phyloP scores from a whole-genome alignment of 2,329 filamentous ascomycete genomes.

The Colletotrichum neosansevieriae region DNA sequence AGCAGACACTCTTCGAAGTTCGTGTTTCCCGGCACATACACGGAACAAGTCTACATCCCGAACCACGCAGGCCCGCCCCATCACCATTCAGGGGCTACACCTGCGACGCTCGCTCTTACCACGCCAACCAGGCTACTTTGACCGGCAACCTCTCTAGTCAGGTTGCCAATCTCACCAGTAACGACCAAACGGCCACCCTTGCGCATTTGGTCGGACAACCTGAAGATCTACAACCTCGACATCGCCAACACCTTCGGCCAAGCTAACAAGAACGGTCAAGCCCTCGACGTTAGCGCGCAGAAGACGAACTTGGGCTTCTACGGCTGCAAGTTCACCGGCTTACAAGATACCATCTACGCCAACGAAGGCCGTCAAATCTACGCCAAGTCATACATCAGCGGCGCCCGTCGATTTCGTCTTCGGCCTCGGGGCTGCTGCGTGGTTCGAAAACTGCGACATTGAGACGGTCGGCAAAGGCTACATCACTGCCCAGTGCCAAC shows the following conservation, averaged over 20 bases:
- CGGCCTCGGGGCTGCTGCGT: slow-evolving; percentile 63
- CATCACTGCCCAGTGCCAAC: slow-evolving; percentile 60
- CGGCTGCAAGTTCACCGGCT: slow-evolving; percentile 63
- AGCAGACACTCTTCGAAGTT: slow-evolving; percentile 58
- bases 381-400: slow-evolving; percentile 64
- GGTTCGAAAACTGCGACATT: slow-evolving; percentile 66
- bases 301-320: slow-evolving; percentile 57
- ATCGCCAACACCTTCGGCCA: slow-evolving; percentile 62
- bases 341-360: slow-evolving; percentile 68
- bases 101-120: slow-evolving; percentile 57
- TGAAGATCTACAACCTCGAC: slow-evolving; percentile 60
- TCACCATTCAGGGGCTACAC: slow-evolving; percentile 69
- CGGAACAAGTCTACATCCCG: slow-evolving; percentile 40
- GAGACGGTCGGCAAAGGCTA: slow-evolving; percentile 59
- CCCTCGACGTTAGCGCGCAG: slow-evolving; percentile 65
- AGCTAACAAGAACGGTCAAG: slow-evolving; percentile 61
- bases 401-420: slow-evolving; percentile 72
- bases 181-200: slow-evolving; percentile 57
- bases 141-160: slow-evolving; percentile 47
- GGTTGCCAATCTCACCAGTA: slow-evolving; percentile 54
- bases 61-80: slow-evolving; percentile 32
- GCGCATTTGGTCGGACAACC: slow-evolving; percentile 66
- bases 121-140: slow-evolving; percentile 62
- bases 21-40: slow-evolving; percentile 71
- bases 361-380: slow-evolving; percentile 66